Base-by-base conservation (phyloP, 441 rosid species). In the Melastoma candidum region DNA sequence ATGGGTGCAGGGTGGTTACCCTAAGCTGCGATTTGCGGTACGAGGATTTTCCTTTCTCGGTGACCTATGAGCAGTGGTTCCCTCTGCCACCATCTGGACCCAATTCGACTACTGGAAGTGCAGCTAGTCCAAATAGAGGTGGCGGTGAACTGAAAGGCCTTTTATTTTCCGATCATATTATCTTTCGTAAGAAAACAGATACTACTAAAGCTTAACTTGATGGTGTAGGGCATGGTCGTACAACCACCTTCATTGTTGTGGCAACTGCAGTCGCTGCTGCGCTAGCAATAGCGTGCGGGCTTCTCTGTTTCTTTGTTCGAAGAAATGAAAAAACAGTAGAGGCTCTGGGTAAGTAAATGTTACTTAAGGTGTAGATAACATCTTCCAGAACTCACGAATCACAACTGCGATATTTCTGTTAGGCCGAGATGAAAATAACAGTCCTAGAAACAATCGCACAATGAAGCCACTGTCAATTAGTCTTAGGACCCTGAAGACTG, bases 1-100 rank as follows among this genome's bases (percentile, higher is more conserved):
- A 29, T 1, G 55, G 55, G 13, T 51, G 1, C 22, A 51, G 55
- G 55, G 6, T 13, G 11, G 4, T 0, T 3, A 12, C 55, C 22
- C 45, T 51, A 0, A 51, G 45, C 6, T 51, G 55, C 41, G 55
- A 51, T 27, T n/a, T 51, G 44, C 26, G 45, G 55, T 51, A 32
- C 41, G 45, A 51, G 55, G 5, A 12, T 22, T 51, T 27, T 12
- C 55, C 55, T 27, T 51, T 51, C 44, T 51, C 45, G 26, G 13
- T 13, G 26, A 32, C 55, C 13, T 32, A 13, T 32, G 25, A 12
- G 11, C 25, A 11, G 11, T 25, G 1, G 1, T 12, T 7, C 0
- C 55, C 3, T 11, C 7, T 39, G 9, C 54, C 54, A 7, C 39
- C n/a, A n/a, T 11, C 22, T 12, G 44, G 44, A 43, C n/a, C 45